Evolutionary conservation across 2,329 filamentous ascomycete species (phyloP).

Genomic region (Aureobasidium sp.): DNA sequence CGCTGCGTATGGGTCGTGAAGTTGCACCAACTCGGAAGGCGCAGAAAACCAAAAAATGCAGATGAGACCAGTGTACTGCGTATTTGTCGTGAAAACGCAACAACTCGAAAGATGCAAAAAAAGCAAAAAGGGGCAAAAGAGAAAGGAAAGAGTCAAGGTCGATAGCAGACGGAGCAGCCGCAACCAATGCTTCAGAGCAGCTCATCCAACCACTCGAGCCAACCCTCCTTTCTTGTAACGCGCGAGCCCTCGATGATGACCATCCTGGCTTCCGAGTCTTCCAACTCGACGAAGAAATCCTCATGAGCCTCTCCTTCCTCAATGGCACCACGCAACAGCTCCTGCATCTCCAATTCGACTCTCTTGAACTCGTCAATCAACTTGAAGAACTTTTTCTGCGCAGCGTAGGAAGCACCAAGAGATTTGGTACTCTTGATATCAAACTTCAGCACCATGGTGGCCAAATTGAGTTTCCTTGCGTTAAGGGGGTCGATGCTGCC

Average conservation of each 20-base stretch:
- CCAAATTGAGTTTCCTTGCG: neutral
- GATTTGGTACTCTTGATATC: neutral
- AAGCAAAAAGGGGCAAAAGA: neutral
- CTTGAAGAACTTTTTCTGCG: neutral
- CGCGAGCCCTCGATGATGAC: neutral
- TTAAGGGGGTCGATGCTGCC: neutral
- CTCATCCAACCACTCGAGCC: constrained; percentile 6
- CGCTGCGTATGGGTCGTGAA: neutral
- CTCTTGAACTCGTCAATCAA: neutral
- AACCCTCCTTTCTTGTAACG: neutral
- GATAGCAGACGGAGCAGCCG: neutral
- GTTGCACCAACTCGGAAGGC: neutral
- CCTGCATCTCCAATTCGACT: neutral
- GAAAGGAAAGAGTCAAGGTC: neutral
- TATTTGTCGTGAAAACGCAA: neutral
- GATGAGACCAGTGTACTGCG: neutral
- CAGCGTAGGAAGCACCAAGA: neutral
- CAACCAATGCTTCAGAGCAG: neutral
- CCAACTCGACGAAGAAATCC: neutral
- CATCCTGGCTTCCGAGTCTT: neutral
- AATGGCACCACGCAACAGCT: neutral
- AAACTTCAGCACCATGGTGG: neutral
- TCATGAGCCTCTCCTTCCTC: neutral
- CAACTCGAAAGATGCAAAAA: neutral
- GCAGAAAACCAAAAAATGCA: neutral